A percentile compares a stretch with the other conserved stretches of the same genome.
These are phyloP conservation scores for Scalesia atractyloides DNA, from an alignment of 129 eudicot genomes.

Conservation along the genomic window DNA sequence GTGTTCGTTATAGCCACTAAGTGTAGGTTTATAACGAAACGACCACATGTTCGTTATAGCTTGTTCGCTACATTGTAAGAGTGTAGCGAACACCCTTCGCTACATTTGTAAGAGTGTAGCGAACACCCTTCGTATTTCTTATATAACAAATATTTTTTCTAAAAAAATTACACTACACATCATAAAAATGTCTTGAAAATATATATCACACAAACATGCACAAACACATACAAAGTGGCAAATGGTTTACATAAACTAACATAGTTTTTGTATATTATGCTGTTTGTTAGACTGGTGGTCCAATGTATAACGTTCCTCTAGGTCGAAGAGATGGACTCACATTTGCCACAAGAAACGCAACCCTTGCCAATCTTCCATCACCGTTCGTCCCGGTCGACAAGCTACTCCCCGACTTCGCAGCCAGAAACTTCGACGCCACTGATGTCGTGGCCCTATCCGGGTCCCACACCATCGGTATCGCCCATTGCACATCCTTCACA, in stretches of 20 bases:
- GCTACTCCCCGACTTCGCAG: conserved; percentile 37
- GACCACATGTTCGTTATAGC: no score
- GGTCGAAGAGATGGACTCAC: conserved; percentile 58
- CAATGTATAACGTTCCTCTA: conserved; percentile 46
- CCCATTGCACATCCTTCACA: conserved; percentile 55
- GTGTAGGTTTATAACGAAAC: no score
- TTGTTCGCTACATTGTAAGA: no score
- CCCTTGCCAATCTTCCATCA: conserved; percentile 57
- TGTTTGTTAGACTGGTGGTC: conserved; percentile 56
- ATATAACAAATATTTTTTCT: no score
- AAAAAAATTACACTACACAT: no score
- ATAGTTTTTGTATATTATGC: background rate
- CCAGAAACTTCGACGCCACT: conserved; percentile 44
- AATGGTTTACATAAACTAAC: background rate
- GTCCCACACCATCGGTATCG: conserved; percentile 67
- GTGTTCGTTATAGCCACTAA: no score
- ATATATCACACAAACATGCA: background rate
- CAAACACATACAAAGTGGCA: background rate
- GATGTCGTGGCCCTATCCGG: conserved; percentile 67
- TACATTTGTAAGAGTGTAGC: no score
- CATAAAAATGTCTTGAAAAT: no score
- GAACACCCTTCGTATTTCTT: no score
- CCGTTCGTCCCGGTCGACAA: conserved; percentile 43
- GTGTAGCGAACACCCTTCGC: no score
- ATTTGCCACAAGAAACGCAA: conserved; percentile 52